Base-by-base conservation (phyloP, 1,284 basidiomycete genomes). In the Termitomyces sp. region DNA sequence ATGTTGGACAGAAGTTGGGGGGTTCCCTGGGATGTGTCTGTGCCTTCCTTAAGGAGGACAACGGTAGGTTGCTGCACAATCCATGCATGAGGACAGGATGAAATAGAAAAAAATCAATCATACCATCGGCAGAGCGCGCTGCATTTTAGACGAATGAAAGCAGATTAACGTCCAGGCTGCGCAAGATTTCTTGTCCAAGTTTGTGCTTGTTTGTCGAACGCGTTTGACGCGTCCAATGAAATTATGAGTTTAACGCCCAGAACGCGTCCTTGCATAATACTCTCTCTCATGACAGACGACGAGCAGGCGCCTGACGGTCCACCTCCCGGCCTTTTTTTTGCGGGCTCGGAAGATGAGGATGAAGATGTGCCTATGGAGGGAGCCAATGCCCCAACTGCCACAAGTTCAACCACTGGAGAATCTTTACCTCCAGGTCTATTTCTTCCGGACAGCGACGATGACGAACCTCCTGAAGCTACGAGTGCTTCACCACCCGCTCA, bases 1-100 rank as follows among this genome's bases (percentile, higher is more conserved):
- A 98, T 98, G 73, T 99, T 99, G 55, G 93, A 96, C 45, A 99
- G 81, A 50, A 98, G 76, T 73, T 99, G 96, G 9, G 88, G 85
- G 60, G 87, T 94, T 67, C 96, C 96, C 75, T 98, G 96, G 15
- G 94, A 98, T 8, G 92, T 88, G 73, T 98, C 96, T 61, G 95
- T 98, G 67, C 95, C 96, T 79, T 98, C 92, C 68, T 89, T 82
- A 41, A 96, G 84, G 73, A 96, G 88, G 70, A 96, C 89, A 53
- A 95, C 91, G 43, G 93, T 95, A 5, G 93, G 93, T 93, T 95
- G 93, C 93, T 95, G 59, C 33, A 40, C 10, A n/a, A 15, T 49
- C 8, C 6, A 39, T 49, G 6, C 12, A 26, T 49, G 13, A 49
- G 36, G 39, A 5, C 3, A 64, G 45, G 36, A 40, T 13, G 34